A percentile compares a stretch with the other conserved stretches of the same genome.
These are phyloP conservation scores for Aspergillus aculeatinus DNA, from an alignment of 2,329 filamentous ascomycete species.

Conservation along the genomic window DNA sequence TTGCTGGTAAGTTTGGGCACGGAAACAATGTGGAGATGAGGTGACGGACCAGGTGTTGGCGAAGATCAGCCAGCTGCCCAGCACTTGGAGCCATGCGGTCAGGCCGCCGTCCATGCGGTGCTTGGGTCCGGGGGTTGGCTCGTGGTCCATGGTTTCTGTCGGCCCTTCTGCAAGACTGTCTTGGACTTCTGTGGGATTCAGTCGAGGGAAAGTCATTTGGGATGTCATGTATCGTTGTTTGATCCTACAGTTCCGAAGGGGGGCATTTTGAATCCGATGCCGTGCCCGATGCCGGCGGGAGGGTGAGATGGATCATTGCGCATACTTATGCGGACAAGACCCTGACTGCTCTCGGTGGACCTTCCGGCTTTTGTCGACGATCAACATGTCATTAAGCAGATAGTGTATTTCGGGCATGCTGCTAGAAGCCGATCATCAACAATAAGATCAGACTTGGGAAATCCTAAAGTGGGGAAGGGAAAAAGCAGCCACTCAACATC, in stretches of 20 bases:
- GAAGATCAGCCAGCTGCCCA: conserved; percentile 13
- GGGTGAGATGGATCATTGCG: neutral
- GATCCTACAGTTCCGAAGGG: neutral
- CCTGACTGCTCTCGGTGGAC: too few species aligned
- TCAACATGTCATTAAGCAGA: too few species aligned
- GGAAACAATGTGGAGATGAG: conserved; percentile 35
- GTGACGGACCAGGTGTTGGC: conserved; percentile 18
- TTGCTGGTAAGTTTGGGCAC: neutral
- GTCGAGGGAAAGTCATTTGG: neutral
- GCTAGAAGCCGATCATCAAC: neutral
- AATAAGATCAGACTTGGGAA: neutral
- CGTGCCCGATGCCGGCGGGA: neutral
- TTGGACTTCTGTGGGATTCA: neutral
- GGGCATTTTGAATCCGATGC: neutral
- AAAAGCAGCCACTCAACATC: neutral
- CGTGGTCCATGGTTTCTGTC: neutral
- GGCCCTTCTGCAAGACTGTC: neutral
- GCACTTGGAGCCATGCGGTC: conserved; percentile 19
- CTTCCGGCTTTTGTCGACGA: too few species aligned
- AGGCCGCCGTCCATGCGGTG: conserved; percentile 12
- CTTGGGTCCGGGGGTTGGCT: neutral
- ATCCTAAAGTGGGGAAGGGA: neutral
- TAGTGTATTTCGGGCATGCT: too few species aligned
- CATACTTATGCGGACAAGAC: neutral
- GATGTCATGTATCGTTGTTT: neutral